Conservation (phyloP, 2,329 filamentous ascomycete species). For the Phialophora macrospora region DNA sequence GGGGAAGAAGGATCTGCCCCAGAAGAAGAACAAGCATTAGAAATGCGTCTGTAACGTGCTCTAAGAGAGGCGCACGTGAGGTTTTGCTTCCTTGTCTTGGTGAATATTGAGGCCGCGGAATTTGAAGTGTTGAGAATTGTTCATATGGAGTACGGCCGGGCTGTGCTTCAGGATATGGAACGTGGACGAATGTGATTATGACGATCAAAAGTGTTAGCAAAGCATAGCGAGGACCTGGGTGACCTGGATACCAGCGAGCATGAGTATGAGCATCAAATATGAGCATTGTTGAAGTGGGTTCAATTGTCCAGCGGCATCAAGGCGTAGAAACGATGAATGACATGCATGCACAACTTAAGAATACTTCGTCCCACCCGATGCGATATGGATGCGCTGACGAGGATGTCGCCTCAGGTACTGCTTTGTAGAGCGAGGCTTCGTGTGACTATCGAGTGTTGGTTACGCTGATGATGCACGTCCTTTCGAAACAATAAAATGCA, state of each 20-base stretch:
- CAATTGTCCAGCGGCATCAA: slow-evolving; percentile 1
- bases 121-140: neutral
- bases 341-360: neutral
- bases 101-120: neutral
- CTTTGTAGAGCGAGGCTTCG: neutral
- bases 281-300: neutral
- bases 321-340: neutral
- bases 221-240: slow-evolving; percentile 24
- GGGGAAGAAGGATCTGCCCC: neutral
- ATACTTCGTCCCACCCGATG: neutral
- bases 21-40: neutral
- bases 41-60: neutral
- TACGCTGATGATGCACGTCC: neutral
- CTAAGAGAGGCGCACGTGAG: neutral
- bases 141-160: neutral
- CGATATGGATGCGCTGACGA: neutral
- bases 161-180: neutral
- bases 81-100: neutral
- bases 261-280: slow-evolving; percentile 9
- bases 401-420: neutral
- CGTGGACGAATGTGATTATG: slow-evolving; percentile 2
- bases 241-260: slow-evolving; percentile 13
- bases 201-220: slow-evolving; percentile 11
- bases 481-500: neutral
- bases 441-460: neutral